Conservation (phyloP, 2,329 filamentous ascomycete genomes). For the Colletotrichum horii region DNA sequence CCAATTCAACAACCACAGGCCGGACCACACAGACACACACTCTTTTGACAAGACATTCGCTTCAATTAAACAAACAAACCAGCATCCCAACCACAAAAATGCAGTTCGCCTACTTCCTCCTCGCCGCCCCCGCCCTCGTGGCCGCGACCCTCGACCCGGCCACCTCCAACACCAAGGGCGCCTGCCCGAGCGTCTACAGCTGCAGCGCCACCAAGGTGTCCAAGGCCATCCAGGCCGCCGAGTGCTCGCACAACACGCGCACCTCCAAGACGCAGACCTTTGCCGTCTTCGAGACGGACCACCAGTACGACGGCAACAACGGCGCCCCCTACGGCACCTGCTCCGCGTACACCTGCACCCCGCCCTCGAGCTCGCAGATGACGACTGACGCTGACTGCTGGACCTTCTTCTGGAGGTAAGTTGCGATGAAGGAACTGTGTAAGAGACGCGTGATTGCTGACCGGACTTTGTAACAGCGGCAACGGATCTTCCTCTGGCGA, state of each 20-base stretch:
- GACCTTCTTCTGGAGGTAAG: conserved; percentile 22
- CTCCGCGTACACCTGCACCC: conserved; percentile 13
- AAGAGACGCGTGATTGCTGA: not conserved
- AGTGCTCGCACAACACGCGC: conserved; percentile 20
- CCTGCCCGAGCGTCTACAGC: conserved; percentile 8
- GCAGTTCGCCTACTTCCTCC: conserved; percentile 2
- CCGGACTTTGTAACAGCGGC: not conserved
- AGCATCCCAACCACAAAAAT: not conserved
- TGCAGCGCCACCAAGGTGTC: conserved; percentile 17
- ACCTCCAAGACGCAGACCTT: conserved; percentile 17
- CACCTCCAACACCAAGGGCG: conserved; percentile 19
- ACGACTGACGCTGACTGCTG: conserved; percentile 11
- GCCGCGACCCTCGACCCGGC: conserved; percentile 15
- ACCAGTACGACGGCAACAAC: conserved; percentile 12
- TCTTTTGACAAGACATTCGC: not conserved
- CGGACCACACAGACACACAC: not conserved
- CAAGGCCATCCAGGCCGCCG: conserved; percentile 21
- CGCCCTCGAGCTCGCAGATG: conserved; percentile 1
- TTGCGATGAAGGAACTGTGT: not conserved
- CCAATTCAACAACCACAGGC: not conserved
- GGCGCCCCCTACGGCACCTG: conserved; percentile 16
- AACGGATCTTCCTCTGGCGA: not conserved
- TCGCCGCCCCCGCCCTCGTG: conserved; percentile 10
- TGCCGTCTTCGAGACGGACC: conserved; percentile 18
- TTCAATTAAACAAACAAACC: not conserved